These are phyloP conservation scores for Kodamaea restingae DNA, from an alignment of 805 yeast species.

Conservation along the genomic window DNA sequence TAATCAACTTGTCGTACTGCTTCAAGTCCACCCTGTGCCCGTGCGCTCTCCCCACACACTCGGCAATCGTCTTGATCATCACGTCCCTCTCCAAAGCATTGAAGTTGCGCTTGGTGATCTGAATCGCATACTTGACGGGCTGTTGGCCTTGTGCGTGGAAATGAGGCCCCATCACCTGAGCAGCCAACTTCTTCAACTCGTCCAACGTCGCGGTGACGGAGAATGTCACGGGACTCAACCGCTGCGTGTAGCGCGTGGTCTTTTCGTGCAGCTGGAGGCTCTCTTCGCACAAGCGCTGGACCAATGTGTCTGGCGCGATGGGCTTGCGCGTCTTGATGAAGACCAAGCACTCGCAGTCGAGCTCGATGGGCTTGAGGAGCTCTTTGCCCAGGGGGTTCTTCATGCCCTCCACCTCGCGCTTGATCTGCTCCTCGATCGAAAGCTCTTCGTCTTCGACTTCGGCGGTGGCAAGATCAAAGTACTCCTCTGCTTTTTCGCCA, in stretches of 20 bases:
- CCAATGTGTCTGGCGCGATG: constrained; percentile 71
- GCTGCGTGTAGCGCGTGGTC: constrained; percentile 69
- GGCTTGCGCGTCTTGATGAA: constrained; percentile 81
- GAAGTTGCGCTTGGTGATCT: constrained; percentile 75
- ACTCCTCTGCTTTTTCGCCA: constrained; percentile 34
- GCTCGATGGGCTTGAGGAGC: constrained; percentile 53
- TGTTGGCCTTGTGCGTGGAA: constrained; percentile 50
- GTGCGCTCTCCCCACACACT: constrained; percentile 61
- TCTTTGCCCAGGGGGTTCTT: constrained; percentile 44
- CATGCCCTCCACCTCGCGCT: constrained; percentile 64
- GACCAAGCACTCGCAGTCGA: constrained; percentile 79
- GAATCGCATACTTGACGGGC: constrained; percentile 67
- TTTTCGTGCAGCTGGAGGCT: constrained; percentile 48
- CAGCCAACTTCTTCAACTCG: constrained; percentile 59
- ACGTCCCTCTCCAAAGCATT: constrained; percentile 65
- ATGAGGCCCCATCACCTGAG: constrained; percentile 59
- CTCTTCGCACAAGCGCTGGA: constrained; percentile 59
- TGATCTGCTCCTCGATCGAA: constrained; percentile 73
- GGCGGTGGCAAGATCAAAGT: constrained; percentile 22
- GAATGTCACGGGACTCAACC: constrained; percentile 72
- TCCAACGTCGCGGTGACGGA: constrained; percentile 71
- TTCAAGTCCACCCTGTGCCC: constrained; percentile 80
- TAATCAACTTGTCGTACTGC: constrained; percentile 67
- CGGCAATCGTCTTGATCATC: constrained; percentile 71
- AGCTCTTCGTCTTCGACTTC: constrained; percentile 36